Conservation (phyloP, 2,329 filamentous ascomycete species). For the Tolypocladium ovalisporum region DNA sequence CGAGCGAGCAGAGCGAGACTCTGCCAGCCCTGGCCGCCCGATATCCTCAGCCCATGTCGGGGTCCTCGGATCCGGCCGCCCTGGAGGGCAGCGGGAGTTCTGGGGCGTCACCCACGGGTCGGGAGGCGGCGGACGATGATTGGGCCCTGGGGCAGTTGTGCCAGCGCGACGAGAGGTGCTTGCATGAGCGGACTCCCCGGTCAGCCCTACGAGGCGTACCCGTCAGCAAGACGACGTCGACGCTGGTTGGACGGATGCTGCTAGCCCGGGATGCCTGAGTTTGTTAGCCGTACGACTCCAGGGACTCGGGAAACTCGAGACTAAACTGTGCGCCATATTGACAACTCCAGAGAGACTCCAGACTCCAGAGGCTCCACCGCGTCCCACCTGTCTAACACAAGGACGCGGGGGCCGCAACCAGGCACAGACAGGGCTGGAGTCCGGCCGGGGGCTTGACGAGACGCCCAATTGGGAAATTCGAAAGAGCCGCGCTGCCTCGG, state of each 20-base stretch:
- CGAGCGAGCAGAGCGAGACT: not conserved
- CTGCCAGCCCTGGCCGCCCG: not conserved
- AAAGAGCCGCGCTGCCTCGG: not conserved
- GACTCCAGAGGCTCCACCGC: not conserved
- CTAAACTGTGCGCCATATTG: no score
- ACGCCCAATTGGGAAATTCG: not conserved
- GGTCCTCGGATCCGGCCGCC: not conserved
- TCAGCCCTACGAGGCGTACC: slow-evolving; percentile 5
- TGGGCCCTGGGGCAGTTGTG: not conserved
- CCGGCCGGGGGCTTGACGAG: not conserved
- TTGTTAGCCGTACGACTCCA: not conserved
- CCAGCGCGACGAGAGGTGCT: not conserved
- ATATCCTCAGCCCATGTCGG: not conserved
- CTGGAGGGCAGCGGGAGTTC: not conserved
- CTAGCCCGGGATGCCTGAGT: not conserved
- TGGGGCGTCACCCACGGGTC: not conserved
- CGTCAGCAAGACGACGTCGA: not conserved
- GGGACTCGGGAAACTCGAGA: no score
- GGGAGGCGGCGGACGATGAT: not conserved
- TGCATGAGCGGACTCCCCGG: not conserved
- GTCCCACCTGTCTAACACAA: not conserved
- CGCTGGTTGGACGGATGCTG: not conserved
- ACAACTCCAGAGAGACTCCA: no score
- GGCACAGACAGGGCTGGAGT: not conserved
- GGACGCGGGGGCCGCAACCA: not conserved